Conservation (phyloP, 73 alveolate species). For the Paramecium bursaria region DNA sequence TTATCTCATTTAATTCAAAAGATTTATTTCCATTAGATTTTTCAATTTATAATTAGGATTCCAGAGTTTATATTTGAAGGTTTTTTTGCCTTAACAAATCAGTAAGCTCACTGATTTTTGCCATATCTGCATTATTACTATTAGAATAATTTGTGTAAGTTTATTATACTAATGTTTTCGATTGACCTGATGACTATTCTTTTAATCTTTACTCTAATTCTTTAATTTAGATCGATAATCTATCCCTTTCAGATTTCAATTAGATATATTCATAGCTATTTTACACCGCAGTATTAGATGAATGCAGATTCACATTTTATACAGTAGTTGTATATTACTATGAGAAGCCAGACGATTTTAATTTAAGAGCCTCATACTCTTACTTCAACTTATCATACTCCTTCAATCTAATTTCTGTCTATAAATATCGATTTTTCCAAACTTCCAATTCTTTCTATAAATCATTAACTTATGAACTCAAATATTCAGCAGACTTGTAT, state of each 20-base stretch:
- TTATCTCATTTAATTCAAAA: slow-evolving; percentile 17
- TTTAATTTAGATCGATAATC: not conserved
- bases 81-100: not conserved
- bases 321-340: too few species aligned
- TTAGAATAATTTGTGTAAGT: not conserved
- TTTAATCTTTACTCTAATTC: slow-evolving; percentile 44
- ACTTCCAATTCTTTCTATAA: slow-evolving; percentile 37
- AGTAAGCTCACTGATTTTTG: slow-evolving; percentile 31
- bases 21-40: not conserved
- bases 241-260: slow-evolving; percentile 32
- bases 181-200: slow-evolving; percentile 8
- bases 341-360: too few species aligned
- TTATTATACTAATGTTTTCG: slow-evolving; percentile 18
- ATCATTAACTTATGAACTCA: not conserved
- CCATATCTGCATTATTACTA: not conserved
- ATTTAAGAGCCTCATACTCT: slow-evolving; percentile 18
- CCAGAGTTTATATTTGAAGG: slow-evolving; percentile 1
- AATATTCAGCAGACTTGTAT: slow-evolving; percentile 27
- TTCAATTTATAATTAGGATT: slow-evolving; percentile 26
- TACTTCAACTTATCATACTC: slow-evolving; percentile 41
- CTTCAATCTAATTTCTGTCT: slow-evolving; percentile 41
- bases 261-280: not conserved
- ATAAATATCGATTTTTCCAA: slow-evolving; percentile 52
- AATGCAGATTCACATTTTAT: too few species aligned
- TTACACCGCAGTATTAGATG: too few species aligned